Conservation (phyloP, 345 rosid genomes). For the Psidium friedrichsthalianum region DNA sequence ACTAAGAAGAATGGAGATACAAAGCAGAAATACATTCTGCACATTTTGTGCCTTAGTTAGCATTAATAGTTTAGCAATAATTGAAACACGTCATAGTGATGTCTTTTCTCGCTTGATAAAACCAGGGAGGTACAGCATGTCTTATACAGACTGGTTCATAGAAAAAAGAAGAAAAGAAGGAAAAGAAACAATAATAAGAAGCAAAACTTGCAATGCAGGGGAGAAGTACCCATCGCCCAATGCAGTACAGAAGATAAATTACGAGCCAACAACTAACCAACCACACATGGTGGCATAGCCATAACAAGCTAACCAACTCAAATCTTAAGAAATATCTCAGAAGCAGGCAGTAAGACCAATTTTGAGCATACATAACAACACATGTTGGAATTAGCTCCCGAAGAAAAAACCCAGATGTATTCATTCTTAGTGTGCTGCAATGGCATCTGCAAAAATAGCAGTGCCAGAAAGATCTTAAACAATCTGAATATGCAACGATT, state of each 20-base stretch:
- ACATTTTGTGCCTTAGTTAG: not conserved
- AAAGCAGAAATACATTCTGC: not conserved
- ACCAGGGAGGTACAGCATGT: not conserved
- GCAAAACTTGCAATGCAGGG: not conserved
- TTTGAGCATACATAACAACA: not conserved
- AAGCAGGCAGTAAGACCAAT: not conserved
- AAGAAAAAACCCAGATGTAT: not conserved
- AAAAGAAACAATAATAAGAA: not conserved
- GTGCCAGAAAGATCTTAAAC: not conserved
- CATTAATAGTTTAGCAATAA: not conserved
- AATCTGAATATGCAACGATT: not conserved
- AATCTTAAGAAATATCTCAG: not conserved
- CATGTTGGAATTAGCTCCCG: not conserved
- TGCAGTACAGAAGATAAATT: not conserved
- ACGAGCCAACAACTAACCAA: not conserved
- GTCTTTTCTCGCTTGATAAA: not conserved
- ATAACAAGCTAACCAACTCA: not conserved
- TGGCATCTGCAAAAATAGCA: not conserved
- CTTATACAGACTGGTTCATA: not conserved
- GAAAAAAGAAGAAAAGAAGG: not conserved
- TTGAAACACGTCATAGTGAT: not conserved
- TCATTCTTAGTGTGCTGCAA: not conserved
- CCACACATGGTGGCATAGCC: not conserved
- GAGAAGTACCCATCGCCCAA: not conserved
- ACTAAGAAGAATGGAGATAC: not conserved